phyloP scores from a whole-genome alignment of 306 rosid species.

The Prunus dulcis region DNA sequence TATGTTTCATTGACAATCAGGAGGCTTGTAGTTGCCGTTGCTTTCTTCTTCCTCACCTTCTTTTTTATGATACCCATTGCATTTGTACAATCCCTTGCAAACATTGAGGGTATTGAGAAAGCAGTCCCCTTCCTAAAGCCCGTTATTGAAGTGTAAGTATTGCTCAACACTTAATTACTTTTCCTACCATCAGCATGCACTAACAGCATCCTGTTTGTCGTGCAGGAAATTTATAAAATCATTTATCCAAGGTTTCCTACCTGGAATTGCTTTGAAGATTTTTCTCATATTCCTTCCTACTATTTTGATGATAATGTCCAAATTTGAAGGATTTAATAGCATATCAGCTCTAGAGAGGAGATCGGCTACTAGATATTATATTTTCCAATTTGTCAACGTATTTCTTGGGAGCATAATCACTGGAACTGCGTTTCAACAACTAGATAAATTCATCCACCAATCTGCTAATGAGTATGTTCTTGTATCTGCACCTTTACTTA shows the following conservation, averaged over 20 bases:
- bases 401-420: constrained; percentile 97
- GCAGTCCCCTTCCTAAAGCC: constrained; percentile 70
- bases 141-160: constrained; percentile 69
- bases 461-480: constrained; percentile 80
- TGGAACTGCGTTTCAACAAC: constrained; percentile 94
- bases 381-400: constrained; percentile 81
- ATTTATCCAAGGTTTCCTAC: constrained; percentile 95
- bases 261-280: constrained; percentile 91
- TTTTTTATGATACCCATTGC: constrained; percentile 99
- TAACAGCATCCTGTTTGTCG: constrained; percentile 10
- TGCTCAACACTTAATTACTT: neutral
- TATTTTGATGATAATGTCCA: constrained; percentile 89
- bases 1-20: constrained; percentile 85
- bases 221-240: constrained; percentile 69
- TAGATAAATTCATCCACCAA: constrained; percentile 76
- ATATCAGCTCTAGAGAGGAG: constrained; percentile 76
- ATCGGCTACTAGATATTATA: constrained; percentile 80
- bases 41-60: constrained; percentile 97
- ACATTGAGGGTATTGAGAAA: constrained; percentile 87
- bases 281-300: constrained; percentile 83
- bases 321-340: constrained; percentile 84
- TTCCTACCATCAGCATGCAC: neutral
- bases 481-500: neutral
- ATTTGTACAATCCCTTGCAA: constrained; percentile 91
- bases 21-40: constrained; percentile 75